Evolutionary conservation across 768 basidiomycete species (phyloP).

Genomic region (Pulveroboletus sp.): DNA sequence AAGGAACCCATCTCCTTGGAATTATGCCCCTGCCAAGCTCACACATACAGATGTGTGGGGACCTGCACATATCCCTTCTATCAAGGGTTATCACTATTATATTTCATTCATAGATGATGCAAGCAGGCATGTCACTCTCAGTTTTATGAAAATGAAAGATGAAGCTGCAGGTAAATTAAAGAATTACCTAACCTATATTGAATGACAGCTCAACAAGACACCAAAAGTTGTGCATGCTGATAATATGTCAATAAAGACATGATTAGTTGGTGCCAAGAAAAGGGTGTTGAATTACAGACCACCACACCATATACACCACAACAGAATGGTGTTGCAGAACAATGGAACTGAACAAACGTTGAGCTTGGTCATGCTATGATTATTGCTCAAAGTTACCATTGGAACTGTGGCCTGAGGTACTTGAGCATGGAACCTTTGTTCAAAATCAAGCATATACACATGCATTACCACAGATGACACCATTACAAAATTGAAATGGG

Average conservation of each 20-base stretch:
- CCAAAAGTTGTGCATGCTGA: neutral
- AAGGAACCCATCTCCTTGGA: neutral
- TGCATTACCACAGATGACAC: neutral
- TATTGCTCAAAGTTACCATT: constrained; percentile 14
- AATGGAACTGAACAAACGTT: constrained; percentile 31
- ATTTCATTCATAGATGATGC: neutral
- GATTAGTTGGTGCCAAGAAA: constrained; percentile 19
- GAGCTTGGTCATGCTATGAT: constrained; percentile 34
- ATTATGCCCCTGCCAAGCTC: neutral
- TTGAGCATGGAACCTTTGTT: constrained; percentile 26
- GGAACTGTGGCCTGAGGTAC: constrained; percentile 31
- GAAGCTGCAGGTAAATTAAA: neutral
- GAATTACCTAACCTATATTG: neutral
- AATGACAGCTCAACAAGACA: neutral
- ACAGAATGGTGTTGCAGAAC: constrained; percentile 37
- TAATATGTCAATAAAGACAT: neutral
- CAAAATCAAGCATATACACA: constrained; percentile 15
- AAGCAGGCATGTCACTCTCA: neutral
- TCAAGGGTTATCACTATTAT: neutral
- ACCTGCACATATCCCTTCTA: neutral
- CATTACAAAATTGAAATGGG: constrained; percentile 13
- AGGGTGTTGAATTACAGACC: constrained; percentile 30
- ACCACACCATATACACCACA: constrained; percentile 36
- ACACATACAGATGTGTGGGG: neutral
- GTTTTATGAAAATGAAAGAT: neutral